Evolutionary conservation across 345 rosid genomes (phyloP).

Genomic region (Populus euphratica): DNA sequence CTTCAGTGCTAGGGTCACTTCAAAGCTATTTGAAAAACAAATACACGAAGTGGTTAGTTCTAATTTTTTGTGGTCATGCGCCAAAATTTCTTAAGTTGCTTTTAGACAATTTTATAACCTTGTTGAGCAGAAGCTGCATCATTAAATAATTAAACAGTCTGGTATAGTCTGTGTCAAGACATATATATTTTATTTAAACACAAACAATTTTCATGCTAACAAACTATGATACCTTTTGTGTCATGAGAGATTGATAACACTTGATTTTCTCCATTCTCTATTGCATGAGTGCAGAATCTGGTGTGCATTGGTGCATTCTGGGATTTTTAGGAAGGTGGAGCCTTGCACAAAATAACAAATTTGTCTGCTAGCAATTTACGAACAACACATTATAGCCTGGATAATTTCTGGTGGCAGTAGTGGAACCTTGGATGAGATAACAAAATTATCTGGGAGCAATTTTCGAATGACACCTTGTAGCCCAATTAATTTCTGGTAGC

Average conservation of each 20-base stretch:
- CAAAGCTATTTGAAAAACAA: slow-evolving; percentile 66
- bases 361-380: background rate
- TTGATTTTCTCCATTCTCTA: background rate
- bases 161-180: background rate
- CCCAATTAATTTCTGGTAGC: background rate
- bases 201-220: background rate
- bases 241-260: background rate
- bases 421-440: background rate
- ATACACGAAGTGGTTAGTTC: slow-evolving; percentile 74
- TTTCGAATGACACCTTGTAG: background rate
- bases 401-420: background rate
- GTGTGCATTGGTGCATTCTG: background rate
- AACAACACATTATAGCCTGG: background rate
- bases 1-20: slow-evolving; percentile 54
- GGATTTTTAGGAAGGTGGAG: background rate
- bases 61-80: background rate
- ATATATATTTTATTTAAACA: background rate
- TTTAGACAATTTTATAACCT: background rate
- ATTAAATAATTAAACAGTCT: background rate
- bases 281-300: background rate
- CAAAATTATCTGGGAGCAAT: background rate
- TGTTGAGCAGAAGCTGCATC: background rate
- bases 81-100: background rate
- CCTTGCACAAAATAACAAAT: background rate
- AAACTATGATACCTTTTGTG: background rate